Conservation (phyloP, 2,329 filamentous ascomycete species). For the Myriosclerotinia curreyana region DNA sequence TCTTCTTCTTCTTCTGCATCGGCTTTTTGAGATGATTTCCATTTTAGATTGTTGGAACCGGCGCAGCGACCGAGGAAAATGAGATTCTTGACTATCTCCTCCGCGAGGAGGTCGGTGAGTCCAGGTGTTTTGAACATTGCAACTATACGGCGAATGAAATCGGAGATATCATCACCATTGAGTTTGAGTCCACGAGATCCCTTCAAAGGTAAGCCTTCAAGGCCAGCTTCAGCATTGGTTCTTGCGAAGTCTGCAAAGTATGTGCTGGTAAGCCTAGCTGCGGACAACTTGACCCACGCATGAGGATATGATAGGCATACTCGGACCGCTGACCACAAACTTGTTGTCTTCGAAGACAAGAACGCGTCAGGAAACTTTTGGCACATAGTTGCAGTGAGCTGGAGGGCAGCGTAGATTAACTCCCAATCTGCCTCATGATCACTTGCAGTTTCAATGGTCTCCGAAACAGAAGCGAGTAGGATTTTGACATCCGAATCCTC, state of each 20-base stretch:
- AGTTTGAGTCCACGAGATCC: slow-evolving; percentile 72
- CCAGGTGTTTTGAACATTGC: slow-evolving; percentile 58
- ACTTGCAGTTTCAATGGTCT: slow-evolving; percentile 51
- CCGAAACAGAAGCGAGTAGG: slow-evolving; percentile 53
- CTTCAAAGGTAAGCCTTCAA: slow-evolving; percentile 57
- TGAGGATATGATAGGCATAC: slow-evolving; percentile 70
- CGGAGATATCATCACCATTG: slow-evolving; percentile 60
- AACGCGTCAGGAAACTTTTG: slow-evolving; percentile 62
- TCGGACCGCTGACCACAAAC: slow-evolving; percentile 70
- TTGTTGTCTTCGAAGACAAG: slow-evolving; percentile 56
- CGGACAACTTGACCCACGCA: slow-evolving; percentile 70
- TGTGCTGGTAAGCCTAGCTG: slow-evolving; percentile 69
- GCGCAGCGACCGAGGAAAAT: slow-evolving; percentile 73
- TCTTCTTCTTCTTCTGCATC: slow-evolving; percentile 42
- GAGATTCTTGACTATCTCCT: slow-evolving; percentile 76
- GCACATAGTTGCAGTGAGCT: slow-evolving; percentile 65
- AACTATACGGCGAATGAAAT: slow-evolving; percentile 51
- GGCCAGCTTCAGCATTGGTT: slow-evolving; percentile 52
- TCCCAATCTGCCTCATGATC: slow-evolving; percentile 63
- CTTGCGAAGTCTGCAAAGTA: slow-evolving; percentile 78
- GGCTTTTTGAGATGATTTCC: slow-evolving; percentile 45
- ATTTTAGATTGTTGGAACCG: slow-evolving; percentile 54
- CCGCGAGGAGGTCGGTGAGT: slow-evolving; percentile 70
- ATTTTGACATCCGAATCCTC: slow-evolving; percentile 55
- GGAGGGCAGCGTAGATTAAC: slow-evolving; percentile 69